Percentiles rank a stretch among this genome's conserved stretches.
Evolutionary conservation across 441 rosid species (phyloP).

Genomic region (Rhodomyrtus psidioides): DNA sequence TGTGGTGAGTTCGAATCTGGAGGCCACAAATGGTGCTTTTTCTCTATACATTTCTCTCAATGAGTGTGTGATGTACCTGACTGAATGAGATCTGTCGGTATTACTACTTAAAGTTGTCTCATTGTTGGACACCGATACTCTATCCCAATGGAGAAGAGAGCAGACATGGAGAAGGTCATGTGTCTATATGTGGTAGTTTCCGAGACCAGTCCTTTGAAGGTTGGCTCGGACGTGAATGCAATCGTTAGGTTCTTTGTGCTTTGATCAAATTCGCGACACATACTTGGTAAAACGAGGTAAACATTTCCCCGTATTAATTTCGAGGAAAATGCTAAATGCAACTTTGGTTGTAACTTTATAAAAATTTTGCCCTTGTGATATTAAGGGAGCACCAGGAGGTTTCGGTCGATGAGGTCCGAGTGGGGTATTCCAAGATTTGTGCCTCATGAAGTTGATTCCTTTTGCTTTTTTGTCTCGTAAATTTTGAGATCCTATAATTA

Average conservation of each 20-base stretch:
- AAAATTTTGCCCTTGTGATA: background rate
- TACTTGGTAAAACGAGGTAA: background rate
- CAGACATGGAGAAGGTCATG: background rate
- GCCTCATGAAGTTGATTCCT: too few relatives aligned
- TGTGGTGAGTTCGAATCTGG: background rate
- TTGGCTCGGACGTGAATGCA: background rate
- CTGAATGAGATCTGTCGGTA: too few relatives aligned
- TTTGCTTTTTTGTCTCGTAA: too few relatives aligned
- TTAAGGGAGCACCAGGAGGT: too few relatives aligned
- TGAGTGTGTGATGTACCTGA: too few relatives aligned
- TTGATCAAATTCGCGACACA: background rate
- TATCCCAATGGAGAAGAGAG: background rate
- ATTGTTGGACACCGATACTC: background rate
- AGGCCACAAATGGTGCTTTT: background rate
- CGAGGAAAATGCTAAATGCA: background rate
- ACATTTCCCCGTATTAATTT: background rate
- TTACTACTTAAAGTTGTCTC: too few relatives aligned
- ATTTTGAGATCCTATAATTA: too few relatives aligned
- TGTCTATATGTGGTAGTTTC: background rate
- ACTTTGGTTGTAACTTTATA: background rate
- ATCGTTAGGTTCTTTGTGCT: background rate
- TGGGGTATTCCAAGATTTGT: too few relatives aligned
- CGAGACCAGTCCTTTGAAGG: background rate
- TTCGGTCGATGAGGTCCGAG: too few relatives aligned
- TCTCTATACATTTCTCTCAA: too few relatives aligned